Conservation (phyloP, 2,329 filamentous ascomycete species). For the Balansia obtecta region DNA sequence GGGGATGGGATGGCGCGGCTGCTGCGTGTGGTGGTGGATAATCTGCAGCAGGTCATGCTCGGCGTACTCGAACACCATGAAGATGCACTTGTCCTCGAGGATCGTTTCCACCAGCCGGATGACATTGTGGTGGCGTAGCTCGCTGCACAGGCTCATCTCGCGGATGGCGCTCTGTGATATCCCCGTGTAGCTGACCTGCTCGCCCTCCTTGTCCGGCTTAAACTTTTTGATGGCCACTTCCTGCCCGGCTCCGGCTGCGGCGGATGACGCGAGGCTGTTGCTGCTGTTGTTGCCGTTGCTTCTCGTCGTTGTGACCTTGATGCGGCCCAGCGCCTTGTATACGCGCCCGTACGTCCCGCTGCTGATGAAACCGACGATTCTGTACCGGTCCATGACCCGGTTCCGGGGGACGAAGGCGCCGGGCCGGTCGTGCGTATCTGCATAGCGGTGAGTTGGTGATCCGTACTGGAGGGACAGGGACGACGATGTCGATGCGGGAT, state of each 20-base stretch:
- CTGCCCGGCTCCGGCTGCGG: slow-evolving; percentile 26
- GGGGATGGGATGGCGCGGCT: slow-evolving; percentile 77
- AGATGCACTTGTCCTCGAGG: slow-evolving; percentile 96
- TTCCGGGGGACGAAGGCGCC: slow-evolving; percentile 62
- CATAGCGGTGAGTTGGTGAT: slow-evolving; percentile 22
- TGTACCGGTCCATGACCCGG: slow-evolving; percentile 83
- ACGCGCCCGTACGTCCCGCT: slow-evolving; percentile 96
- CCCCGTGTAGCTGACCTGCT: slow-evolving; percentile 86
- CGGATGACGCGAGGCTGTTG: slow-evolving; percentile 1
- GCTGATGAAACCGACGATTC: slow-evolving; percentile 95
- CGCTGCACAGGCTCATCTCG: slow-evolving; percentile 94
- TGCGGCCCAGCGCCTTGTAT: slow-evolving; percentile 77
- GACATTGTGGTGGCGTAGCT: slow-evolving; percentile 78
- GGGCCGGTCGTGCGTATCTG: slow-evolving; percentile 42
- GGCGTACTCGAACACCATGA: slow-evolving; percentile 98
- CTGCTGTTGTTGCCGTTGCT: slow-evolving; percentile 1
- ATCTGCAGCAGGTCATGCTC: slow-evolving; percentile 96
- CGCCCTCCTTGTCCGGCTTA: slow-evolving; percentile 97
- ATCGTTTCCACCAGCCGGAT: slow-evolving; percentile 91
- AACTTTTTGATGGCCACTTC: slow-evolving; percentile 99
- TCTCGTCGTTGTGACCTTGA: slow-evolving; percentile 3
- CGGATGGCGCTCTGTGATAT: slow-evolving; percentile 95
- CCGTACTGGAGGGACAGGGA: slow-evolving; percentile 8
- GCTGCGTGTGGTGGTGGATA: slow-evolving; percentile 92
- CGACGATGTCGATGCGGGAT: slow-evolving; percentile 11